These are phyloP conservation scores for Sporothrix humicola DNA, from an alignment of 2,329 filamentous ascomycete species.

Conservation along the genomic window DNA sequence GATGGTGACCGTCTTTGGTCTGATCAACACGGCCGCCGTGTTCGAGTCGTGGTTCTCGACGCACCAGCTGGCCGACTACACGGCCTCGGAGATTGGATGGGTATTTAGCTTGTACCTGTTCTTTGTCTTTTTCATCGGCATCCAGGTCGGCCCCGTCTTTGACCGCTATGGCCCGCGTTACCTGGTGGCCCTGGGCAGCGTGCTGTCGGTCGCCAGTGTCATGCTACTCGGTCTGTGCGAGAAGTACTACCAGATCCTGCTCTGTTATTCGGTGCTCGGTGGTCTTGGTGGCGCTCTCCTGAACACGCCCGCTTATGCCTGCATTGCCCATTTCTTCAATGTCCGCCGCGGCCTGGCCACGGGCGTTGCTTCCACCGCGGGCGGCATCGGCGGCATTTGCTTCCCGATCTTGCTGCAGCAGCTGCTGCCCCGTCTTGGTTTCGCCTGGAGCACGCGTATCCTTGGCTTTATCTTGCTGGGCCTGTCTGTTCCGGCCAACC, in stretches of 20 bases:
- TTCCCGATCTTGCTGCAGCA: constrained; percentile 59
- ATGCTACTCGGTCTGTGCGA: constrained; percentile 72
- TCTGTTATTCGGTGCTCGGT: constrained; percentile 74
- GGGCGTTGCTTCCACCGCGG: constrained; percentile 78
- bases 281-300: constrained; percentile 76
- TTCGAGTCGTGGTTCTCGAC: constrained; percentile 78
- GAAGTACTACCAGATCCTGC: constrained; percentile 79
- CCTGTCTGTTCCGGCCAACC: constrained; percentile 54
- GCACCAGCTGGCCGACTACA: constrained; percentile 72
- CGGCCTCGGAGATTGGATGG: constrained; percentile 76
- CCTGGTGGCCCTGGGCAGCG: constrained; percentile 68
- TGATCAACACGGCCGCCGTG: constrained; percentile 76
- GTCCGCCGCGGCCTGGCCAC: constrained; percentile 74
- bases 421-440: constrained; percentile 55
- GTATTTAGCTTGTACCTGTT: constrained; percentile 84
- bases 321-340: constrained; percentile 80
- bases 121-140: constrained; percentile 78
- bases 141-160: constrained; percentile 83
- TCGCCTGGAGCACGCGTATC: constrained; percentile 57
- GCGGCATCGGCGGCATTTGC: constrained; percentile 70
- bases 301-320: constrained; percentile 76
- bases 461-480: constrained; percentile 57
- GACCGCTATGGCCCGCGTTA: constrained; percentile 73
- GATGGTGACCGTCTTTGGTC: constrained; percentile 71
- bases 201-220: constrained; percentile 65